Evolutionary conservation across 345 rosid species (phyloP), one percentile per base, ranked within the genome.

Genomic region (Durio zibethinus): DNA sequence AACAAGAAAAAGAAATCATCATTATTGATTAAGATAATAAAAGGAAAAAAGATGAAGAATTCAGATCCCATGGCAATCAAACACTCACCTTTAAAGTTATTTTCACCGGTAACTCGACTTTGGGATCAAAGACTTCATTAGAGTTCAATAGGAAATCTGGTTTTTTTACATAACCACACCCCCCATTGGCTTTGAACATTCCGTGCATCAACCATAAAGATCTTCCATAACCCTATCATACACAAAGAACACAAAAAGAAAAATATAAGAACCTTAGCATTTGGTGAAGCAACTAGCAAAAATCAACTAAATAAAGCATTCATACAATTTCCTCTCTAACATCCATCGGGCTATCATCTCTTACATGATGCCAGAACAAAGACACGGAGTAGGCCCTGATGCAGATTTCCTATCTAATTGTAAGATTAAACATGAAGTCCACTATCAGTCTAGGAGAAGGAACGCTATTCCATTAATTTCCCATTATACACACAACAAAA

Each of bases 131-230:
- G 15, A 92, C 76, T 68, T 88, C 89, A 54, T 77, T 66, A 2
- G 90, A 23, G n/a, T 80, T 81, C 75, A 92, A 57, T 2, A 94
- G 84, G 78, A 94, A 82, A 72, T 87, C 88, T 2, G 98, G 97
- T 79, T 92, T 94, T 84, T 92, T 92, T 62, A 94, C 82, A 81
- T 88, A 94, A 16, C 98, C 98, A 75, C 98, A 92, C 76, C 97
- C 94, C 61, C 98, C 97, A 69, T 94, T 94, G 56, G 91, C 94
- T 85, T 80, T 90, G 83, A 90, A 94, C 97, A 94, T 92, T 73
- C 97, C 98, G 20, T 91, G 97, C 98, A 94, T 93, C 86, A 89
- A 62, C 97, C 97, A 90, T 33, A 94, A 83, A 75, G 93, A 91
- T 86, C 94, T 88, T 78, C 97, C 98, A 73, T 85, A 40, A 60